Conservation (phyloP, 352 stramenopile species). For the Phytopythium montanum region DNA sequence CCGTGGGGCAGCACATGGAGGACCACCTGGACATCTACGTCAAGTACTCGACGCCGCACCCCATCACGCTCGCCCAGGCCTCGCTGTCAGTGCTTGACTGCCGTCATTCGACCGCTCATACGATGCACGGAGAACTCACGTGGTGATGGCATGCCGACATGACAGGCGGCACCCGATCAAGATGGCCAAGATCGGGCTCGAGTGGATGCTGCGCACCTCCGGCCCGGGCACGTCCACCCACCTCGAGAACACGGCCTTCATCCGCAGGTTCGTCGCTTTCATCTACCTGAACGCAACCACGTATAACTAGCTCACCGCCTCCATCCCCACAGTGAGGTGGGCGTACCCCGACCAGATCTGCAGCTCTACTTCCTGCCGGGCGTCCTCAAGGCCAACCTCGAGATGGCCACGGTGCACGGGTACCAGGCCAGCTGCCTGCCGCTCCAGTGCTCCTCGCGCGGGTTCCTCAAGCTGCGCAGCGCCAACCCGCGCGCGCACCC, state of each 20-base stretch:
- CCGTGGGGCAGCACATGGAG: constrained; percentile 86
- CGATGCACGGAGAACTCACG: not conserved
- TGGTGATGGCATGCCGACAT: not conserved
- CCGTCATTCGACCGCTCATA: not conserved
- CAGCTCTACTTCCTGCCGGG: constrained; percentile 90
- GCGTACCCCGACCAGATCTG: constrained; percentile 77
- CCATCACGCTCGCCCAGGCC: constrained; percentile 86
- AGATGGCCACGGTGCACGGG: constrained; percentile 27
- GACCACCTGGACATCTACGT: constrained; percentile 89
- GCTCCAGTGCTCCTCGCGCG: constrained; percentile 65
- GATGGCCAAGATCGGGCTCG: constrained; percentile 74
- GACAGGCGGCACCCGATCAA: constrained; percentile 80
- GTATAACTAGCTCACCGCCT: not conserved
- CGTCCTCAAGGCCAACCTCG: constrained; percentile 33
- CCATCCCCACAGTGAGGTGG: constrained; percentile 33
- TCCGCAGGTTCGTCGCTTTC: constrained; percentile 37
- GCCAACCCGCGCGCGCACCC: constrained; percentile 42
- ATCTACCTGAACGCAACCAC: not conserved
- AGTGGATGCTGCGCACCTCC: constrained; percentile 72
- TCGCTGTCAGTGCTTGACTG: constrained; percentile 34
- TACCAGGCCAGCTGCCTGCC: constrained; percentile 72
- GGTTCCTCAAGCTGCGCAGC: constrained; percentile 53
- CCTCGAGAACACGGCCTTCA: constrained; percentile 85
- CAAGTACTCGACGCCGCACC: constrained; percentile 84
- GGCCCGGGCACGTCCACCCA: constrained; percentile 76